Evolutionary conservation across 345 rosid species (phyloP).

Genomic region (Excoecaria cochinchinensis): DNA sequence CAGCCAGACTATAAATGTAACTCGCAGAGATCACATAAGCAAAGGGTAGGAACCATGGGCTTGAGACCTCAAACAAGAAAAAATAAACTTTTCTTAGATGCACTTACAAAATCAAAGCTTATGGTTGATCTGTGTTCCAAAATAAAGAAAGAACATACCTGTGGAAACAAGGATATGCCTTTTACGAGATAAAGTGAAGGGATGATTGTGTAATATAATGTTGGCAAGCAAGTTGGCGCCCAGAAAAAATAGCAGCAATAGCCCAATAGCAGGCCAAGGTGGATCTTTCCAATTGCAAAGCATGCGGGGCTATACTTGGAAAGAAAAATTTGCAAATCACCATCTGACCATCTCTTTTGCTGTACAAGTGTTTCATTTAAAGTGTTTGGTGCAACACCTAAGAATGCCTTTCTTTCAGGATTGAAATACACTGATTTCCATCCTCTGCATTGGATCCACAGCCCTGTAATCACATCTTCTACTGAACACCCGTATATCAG

Average conservation of each 20-base stretch:
- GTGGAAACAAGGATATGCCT: slow-evolving; percentile 67
- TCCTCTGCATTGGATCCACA: slow-evolving; percentile 63
- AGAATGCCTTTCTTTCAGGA: slow-evolving; percentile 57
- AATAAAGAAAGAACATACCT: slow-evolving; percentile 34
- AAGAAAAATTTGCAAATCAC: slow-evolving; percentile 61
- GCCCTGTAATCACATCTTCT: slow-evolving; percentile 87
- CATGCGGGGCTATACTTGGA: slow-evolving; percentile 60
- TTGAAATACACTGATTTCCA: slow-evolving; percentile 67
- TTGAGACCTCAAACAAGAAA: slow-evolving; percentile 41
- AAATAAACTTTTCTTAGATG: too few species aligned
- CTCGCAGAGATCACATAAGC: slow-evolving; percentile 40
- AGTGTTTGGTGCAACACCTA: slow-evolving; percentile 58
- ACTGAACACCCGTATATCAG: slow-evolving; percentile 52
- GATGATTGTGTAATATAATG: slow-evolving; percentile 44
- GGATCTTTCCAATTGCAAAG: slow-evolving; percentile 52
- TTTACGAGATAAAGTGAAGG: slow-evolving; percentile 62
- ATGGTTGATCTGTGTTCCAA: background rate
- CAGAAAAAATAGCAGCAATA: slow-evolving; percentile 50
- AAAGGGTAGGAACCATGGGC: slow-evolving; percentile 59
- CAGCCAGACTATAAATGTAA: slow-evolving; percentile 43
- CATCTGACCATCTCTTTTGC: slow-evolving; percentile 81
- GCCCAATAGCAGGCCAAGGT: slow-evolving; percentile 46
- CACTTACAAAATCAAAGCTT: background rate
- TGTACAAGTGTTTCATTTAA: slow-evolving; percentile 61
- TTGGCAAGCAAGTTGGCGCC: slow-evolving; percentile 57